These are phyloP conservation scores for Cercospora janseana DNA, from an alignment of 2,329 filamentous ascomycete species.

Conservation along the genomic window DNA sequence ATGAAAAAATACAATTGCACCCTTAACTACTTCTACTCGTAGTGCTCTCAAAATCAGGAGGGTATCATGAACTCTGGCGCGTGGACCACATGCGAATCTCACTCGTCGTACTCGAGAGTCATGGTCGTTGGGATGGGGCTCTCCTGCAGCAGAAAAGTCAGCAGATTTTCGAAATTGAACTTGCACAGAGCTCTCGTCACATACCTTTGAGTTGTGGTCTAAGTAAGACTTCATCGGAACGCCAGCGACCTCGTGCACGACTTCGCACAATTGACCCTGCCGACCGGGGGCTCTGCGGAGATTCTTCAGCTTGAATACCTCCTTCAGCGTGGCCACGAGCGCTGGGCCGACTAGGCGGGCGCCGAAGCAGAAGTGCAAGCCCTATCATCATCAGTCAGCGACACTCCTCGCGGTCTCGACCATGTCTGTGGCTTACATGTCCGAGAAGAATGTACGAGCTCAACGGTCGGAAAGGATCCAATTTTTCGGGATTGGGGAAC, in stretches of 20 bases:
- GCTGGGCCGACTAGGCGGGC: slow-evolving; percentile 41
- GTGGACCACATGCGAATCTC: background rate
- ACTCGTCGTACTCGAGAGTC: slow-evolving; percentile 44
- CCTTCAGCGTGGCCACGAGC: slow-evolving; percentile 45
- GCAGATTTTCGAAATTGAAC: no score
- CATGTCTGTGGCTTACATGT: no score
- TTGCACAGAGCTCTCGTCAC: no score
- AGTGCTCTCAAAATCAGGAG: no score
- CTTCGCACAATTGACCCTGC: slow-evolving; percentile 44
- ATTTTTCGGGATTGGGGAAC: slow-evolving; percentile 44
- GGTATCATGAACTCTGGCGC: background rate
- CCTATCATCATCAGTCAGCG: no score
- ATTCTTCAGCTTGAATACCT: slow-evolving; percentile 49
- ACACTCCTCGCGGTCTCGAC: no score
- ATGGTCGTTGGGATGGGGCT: slow-evolving; percentile 47
- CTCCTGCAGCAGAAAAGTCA: slow-evolving; percentile 34
- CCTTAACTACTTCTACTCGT: no score
- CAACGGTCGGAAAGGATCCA: slow-evolving; percentile 46
- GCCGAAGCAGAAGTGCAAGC: slow-evolving; percentile 45
- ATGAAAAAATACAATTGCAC: no score
- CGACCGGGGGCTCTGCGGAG: slow-evolving; percentile 41
- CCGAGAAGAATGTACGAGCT: slow-evolving; percentile 42
- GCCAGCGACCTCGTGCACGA: slow-evolving; percentile 49
- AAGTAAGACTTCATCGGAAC: slow-evolving; percentile 51
- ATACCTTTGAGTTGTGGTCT: slow-evolving; percentile 45